A percentile compares a stretch with the other conserved stretches of the same genome.
Evolutionary conservation across 495 filamentous ascomycete species (phyloP).

Genomic region (Chaetomium cochliodes): DNA sequence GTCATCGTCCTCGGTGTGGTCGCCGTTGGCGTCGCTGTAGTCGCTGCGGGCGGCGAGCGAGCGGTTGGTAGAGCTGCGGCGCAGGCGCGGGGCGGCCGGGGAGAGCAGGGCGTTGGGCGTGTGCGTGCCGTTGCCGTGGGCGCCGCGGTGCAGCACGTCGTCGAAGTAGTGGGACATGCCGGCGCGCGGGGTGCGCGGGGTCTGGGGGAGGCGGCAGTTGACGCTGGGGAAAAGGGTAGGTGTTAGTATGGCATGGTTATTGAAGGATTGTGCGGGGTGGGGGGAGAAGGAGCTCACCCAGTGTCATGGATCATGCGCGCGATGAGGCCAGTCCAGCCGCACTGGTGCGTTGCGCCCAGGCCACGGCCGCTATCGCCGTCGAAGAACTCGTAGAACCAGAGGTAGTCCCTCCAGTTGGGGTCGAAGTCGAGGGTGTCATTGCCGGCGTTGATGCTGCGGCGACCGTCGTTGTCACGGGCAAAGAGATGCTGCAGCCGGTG

Average conservation of each 20-base stretch:
- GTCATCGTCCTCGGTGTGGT: slow-evolving; percentile 23
- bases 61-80: slow-evolving; percentile 77
- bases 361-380: slow-evolving; percentile 89
- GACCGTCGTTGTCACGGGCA: slow-evolving; percentile 75
- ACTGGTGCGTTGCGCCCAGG: slow-evolving; percentile 90
- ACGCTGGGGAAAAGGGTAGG: slow-evolving; percentile 52
- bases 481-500: slow-evolving; percentile 93
- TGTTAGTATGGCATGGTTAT: slow-evolving; percentile 24
- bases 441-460: slow-evolving; percentile 78
- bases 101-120: slow-evolving; percentile 40
- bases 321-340: slow-evolving; percentile 95
- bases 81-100: slow-evolving; percentile 52
- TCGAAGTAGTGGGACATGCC: slow-evolving; percentile 93
- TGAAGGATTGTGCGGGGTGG: not conserved
- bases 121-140: slow-evolving; percentile 27
- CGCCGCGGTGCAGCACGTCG: slow-evolving; percentile 69
- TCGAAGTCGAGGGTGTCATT: slow-evolving; percentile 86
- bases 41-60: slow-evolving; percentile 88
- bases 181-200: slow-evolving; percentile 77
- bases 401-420: slow-evolving; percentile 84
- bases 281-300: slow-evolving; percentile 63
- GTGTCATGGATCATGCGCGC: slow-evolving; percentile 97
- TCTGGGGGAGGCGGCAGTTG: slow-evolving; percentile 89
- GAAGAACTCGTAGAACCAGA: slow-evolving; percentile 98
- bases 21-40: slow-evolving; percentile 51